Evolutionary conservation across 805 yeast genomes (phyloP), one percentile per base, ranked within the genome.

Genomic region (Maudiozyma bulderi): DNA sequence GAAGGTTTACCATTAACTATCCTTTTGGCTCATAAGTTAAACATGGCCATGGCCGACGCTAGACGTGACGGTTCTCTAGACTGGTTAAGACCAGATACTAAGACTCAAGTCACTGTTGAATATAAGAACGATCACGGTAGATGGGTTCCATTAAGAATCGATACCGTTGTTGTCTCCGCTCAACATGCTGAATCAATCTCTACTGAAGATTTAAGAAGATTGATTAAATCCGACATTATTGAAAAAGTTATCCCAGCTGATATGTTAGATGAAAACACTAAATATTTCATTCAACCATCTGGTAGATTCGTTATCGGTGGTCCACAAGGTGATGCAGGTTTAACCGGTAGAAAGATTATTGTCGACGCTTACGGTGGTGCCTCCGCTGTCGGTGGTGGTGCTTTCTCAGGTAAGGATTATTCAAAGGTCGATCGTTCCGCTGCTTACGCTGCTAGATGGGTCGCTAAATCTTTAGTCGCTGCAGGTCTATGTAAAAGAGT

Each of bases 361-460:
- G 99, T 93, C 70, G 99, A 93, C 75, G 95, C 99, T 58, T 93
- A 93, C 77, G 99, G 99, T 78, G 99, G 99, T 67, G 95, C 99
- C 95, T 97, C 99, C 75, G 98, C 99, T 67, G 99, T 93, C 80
- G 99, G 99, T 76, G 99, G 99, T 80, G 99, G 99, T 80, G 99
- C 99, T 57, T 93, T 93, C 89, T 86, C 96, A 57, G 99, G 99
- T 74, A 93, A 93, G 81, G 99, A 93, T 75, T 93, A 87, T 86
- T 88, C 97, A 72, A 93, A 93, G 81, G 99, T 93, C 67, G 99
- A 93, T 75, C 87, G 99, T 78, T 91, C 98, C 57, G 99, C 99
- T 69, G 99, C 99, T 60, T 93, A 93, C 71, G 97, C 99, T 67
- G 99, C 99, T 64, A 89, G 99, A 80, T 93, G 99, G 99, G 97